Evolutionary conservation across 1,284 basidiomycete genomes (phyloP), one percentile per base, ranked within the genome.

Genomic region (Mycena sp.): DNA sequence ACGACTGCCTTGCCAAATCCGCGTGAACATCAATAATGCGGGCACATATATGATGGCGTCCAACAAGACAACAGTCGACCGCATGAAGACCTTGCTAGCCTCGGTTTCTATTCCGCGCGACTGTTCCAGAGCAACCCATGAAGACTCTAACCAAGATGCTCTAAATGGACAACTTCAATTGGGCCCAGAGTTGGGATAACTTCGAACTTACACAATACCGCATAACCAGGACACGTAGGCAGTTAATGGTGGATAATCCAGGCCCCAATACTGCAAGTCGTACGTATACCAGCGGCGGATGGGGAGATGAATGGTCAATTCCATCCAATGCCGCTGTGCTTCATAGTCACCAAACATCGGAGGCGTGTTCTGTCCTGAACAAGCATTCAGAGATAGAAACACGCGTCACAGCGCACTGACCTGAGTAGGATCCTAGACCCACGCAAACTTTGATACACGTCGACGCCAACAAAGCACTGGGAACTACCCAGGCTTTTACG

Each of bases 311-410:
- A 87, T 78, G 0, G 94, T 94, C 44, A 97, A 76, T 70, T 96
- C 94, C 88, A 96, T 93, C 95, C 95, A 97, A 76, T 97, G 95
- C 54, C 95, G 83, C 72, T 97, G 95, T 0, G 95, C 95, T 76
- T 98, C 95, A 70, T 94, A 95, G 77, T 98, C 95, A 17, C 95
- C 95, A 67, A 86, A 92, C 87, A 96, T 89, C 0, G 95, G 95
- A 0, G 93, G 89, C 3, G 84, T 86, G 17, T 75, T 81, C 62
- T 86, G 77, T 6, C 95, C 93, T 93, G 68, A 9, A 59, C 30
- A 40, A 17, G 19, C 57, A 50, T 55, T 29, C 46, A 41, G 30
- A 28, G 29, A 65, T 19, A 46, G 28, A 63, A 48, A 53, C 25
- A 35, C 21, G 38, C 25, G 43, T 32, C 0, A 55, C 2, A 28